Evolutionary conservation across 2,329 filamentous ascomycete genomes (phyloP).

Genomic region (Apiospora hydei): DNA sequence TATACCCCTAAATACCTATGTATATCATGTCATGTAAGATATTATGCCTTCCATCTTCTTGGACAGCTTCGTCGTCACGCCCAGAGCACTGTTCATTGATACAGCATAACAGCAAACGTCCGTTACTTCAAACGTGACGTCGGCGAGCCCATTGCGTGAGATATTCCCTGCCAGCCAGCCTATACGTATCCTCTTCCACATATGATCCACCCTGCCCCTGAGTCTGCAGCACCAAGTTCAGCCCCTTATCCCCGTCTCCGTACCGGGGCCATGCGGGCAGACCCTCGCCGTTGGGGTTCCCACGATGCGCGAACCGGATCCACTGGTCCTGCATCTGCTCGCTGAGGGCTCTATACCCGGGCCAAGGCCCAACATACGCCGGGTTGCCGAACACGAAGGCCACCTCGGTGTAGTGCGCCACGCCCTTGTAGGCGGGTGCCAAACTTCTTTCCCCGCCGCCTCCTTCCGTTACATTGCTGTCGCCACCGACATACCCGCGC

Average conservation of each 20-base stretch:
- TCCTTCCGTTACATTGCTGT: constrained; percentile 40
- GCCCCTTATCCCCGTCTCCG: constrained; percentile 33
- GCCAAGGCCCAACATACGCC: constrained; percentile 49
- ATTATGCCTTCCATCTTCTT: not conserved
- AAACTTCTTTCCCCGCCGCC: constrained; percentile 29
- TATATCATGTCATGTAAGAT: constrained; percentile 19
- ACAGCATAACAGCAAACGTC: not conserved
- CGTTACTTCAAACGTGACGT: constrained; percentile 31
- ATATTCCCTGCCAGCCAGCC: constrained; percentile 42
- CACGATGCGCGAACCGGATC: constrained; percentile 55
- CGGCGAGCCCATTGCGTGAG: constrained; percentile 41
- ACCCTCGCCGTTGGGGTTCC: constrained; percentile 50
- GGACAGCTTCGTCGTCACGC: not conserved
- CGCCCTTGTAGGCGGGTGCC: constrained; percentile 34
- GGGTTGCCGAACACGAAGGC: constrained; percentile 62
- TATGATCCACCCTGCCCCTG: constrained; percentile 39
- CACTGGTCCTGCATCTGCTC: constrained; percentile 59
- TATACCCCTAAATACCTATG: constrained; percentile 4
- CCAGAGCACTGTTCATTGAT: not conserved
- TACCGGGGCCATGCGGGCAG: constrained; percentile 42
- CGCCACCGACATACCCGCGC: constrained; percentile 39
- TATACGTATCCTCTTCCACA: constrained; percentile 44
- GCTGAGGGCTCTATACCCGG: constrained; percentile 51
- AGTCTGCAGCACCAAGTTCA: constrained; percentile 43
- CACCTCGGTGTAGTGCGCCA: constrained; percentile 55